These are phyloP conservation scores for Verticillium albo-atrum DNA, from an alignment of 2,329 filamentous ascomycete genomes.

Conservation along the genomic window DNA sequence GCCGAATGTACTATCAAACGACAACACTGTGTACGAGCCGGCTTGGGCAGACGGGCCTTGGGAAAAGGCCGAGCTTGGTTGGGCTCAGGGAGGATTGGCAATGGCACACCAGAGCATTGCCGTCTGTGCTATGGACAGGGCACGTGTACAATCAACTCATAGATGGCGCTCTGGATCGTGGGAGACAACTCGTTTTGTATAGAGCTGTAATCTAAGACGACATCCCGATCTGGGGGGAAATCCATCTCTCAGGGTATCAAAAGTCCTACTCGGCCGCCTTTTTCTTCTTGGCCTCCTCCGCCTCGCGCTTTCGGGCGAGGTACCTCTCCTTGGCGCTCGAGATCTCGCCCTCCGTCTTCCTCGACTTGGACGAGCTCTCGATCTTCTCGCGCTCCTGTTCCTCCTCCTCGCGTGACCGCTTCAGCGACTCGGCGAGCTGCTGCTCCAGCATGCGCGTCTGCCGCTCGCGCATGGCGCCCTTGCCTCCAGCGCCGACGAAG, in stretches of 20 bases:
- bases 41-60: neutral
- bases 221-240: neutral
- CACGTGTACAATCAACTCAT: neutral
- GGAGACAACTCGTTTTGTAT: neutral
- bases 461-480: conserved; percentile 66
- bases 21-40: neutral
- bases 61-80: neutral
- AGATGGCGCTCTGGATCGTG: neutral
- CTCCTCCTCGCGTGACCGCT: conserved; percentile 64
- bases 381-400: conserved; percentile 57
- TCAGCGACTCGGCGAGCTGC: conserved; percentile 69
- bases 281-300: conserved; percentile 62
- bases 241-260: neutral
- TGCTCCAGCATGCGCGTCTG: conserved; percentile 76
- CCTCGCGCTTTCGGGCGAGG: conserved; percentile 70
- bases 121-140: neutral
- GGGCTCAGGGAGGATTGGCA: neutral
- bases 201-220: neutral
- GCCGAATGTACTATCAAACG: neutral
- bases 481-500: conserved; percentile 43
- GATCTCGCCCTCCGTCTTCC: conserved; percentile 73
- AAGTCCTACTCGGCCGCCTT: conserved; percentile 22
- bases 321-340: conserved; percentile 76
- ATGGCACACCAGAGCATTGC: neutral
- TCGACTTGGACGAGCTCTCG: conserved; percentile 66